phyloP scores from a whole-genome alignment of 495 filamentous ascomycete species.

The Talaromyces ruber region DNA sequence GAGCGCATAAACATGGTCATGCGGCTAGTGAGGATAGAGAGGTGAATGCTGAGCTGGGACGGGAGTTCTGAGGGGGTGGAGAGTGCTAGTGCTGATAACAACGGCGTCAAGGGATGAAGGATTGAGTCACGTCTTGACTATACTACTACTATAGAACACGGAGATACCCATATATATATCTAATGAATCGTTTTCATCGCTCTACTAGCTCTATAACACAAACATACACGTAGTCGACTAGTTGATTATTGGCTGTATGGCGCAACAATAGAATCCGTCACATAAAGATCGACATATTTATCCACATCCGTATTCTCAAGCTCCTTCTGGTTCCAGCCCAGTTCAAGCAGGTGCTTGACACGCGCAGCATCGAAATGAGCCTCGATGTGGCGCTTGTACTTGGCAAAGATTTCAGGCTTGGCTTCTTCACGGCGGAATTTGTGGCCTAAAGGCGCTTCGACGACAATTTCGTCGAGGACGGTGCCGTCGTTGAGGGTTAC shows the following conservation, averaged over 20 bases:
- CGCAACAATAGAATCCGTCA: slow-evolving; percentile 51
- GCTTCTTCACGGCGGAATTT: slow-evolving; percentile 87
- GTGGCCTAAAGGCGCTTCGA: slow-evolving; percentile 93
- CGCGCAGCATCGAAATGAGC: slow-evolving; percentile 69
- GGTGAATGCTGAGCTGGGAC: neutral
- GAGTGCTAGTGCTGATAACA: neutral
- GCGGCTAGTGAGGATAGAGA: neutral
- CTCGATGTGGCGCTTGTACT: slow-evolving; percentile 86
- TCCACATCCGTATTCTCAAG: slow-evolving; percentile 80
- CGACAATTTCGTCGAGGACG: slow-evolving; percentile 80
- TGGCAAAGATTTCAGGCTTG: slow-evolving; percentile 89
- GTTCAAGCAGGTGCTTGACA: slow-evolving; percentile 68
- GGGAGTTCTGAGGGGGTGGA: neutral
- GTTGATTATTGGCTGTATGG: slow-evolving; percentile 5
- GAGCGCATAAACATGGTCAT: neutral
- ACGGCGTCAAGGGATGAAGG: neutral
- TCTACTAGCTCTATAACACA: neutral
- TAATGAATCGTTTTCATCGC: neutral
- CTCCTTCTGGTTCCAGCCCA: slow-evolving; percentile 62
- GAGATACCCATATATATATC: neutral
- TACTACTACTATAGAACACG: neutral
- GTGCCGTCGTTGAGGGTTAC: slow-evolving; percentile 93
- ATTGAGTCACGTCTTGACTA: neutral
- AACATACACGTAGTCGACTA: neutral
- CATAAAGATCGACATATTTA: slow-evolving; percentile 89